Evolutionary conservation across 495 filamentous ascomycete species (phyloP), one percentile per base, ranked within the genome.

Genomic region (Lasiosphaeria miniovina): DNA sequence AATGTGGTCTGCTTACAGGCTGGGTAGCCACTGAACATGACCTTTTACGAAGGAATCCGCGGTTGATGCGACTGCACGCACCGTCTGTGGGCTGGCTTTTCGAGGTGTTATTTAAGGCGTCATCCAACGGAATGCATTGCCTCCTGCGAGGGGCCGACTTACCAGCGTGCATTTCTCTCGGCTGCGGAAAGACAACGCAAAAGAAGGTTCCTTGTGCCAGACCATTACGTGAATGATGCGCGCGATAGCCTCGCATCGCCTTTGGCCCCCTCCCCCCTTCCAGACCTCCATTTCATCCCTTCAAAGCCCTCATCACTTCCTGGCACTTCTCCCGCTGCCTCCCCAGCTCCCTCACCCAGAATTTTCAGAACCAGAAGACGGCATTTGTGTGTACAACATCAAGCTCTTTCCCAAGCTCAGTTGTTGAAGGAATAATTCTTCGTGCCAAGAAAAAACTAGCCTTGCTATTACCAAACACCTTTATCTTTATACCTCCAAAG

Each of bases 381-480:
- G 94, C 94, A 98, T 96, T 88, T 90, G 92, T 98, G 94, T 98
- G 94, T 98, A 98, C 94, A 97, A 91, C 91, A 84, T 80, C 84
- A 83, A 83, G 83, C 80, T 31, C n/a, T 76, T 75, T 55, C 71
- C 83, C 75, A 88, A 92, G 89, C 85, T 82, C 84, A 81, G 76
- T 53, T 86, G 89, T 90, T 97, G 93, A 98, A 98, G 94, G 94
- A 93, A 93, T 88, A 76, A 87, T 81, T 79, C 80, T 86, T 87
- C 91, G 90, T 98, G 94, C 94, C 94, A 80, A 97, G 86, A 98
- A 71, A 77, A 79, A 55, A 52, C 45, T 8, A 35, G 87, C 85
- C 83, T 78, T 83, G 86, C 84, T 71, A 89, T 93, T 96, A 96
- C 90, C 92, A 94, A 96, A 90, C 91, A 90, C 88, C 79, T 80